Base-by-base conservation (phyloP, 2,329 filamentous ascomycete genomes). In the Fusarium anthophilum region DNA sequence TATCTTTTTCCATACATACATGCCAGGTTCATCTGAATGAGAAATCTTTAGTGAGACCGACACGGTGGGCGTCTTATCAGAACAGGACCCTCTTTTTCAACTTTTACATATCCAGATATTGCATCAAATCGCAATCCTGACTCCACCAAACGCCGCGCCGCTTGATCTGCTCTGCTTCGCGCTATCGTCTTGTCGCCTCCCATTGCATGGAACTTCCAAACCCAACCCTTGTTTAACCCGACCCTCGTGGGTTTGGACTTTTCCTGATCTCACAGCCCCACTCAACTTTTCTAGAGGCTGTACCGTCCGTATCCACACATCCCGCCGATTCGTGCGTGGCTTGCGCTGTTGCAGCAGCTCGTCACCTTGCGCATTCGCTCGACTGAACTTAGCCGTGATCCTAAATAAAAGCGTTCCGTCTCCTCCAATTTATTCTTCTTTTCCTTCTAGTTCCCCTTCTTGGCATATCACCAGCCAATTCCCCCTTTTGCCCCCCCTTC, bases 11-110 rank as follows among this genome's bases (percentile, higher is more conserved):
- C 55, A 68, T 67, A 35, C 35, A 37, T 37, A 41, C 51, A 68
- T 64, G 37, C 72, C 62, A 48, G 59, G 60, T 70, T 65, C 62
- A 59, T 54, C 47, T 72, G 56, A 39, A 65, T 64, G 53, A 69
- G 43, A 70, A 58, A 62, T 59, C 59, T 54, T 61, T 45, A 64
- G 51, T 60, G 64, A 66, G 64, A 58, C 75, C 43, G 61, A 71
- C 68, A 76, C 74, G 72, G 63, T 57, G 64, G 70, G 71, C 47
- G 70, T 76, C 76, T 78, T 78, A 78, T 78, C 76, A 77, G 70
- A 75, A 63, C 41, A 65, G 50, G 77, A 75, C 77, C 77, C 77
- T 76, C 74, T 78, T 78, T 55, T 76, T 78, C 68, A 73, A 72
- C 76, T 78, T 77, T 76, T 75, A 53, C 30, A 53, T 37, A 55